Evolutionary conservation across 805 yeast genomes (phyloP).

Genomic region (Saccharomyces eubayanus): DNA sequence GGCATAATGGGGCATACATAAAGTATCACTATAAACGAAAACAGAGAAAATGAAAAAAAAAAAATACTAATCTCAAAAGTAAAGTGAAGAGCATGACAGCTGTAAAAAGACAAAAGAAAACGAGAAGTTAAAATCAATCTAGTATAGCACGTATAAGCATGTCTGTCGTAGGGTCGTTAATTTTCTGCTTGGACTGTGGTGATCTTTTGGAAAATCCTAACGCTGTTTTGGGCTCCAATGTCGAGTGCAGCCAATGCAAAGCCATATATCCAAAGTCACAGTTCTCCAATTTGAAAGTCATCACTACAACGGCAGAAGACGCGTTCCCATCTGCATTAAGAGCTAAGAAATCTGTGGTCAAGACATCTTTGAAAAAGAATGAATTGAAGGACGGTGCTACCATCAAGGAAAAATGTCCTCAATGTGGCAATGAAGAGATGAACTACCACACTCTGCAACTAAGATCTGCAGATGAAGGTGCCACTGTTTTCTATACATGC

Average conservation of each 20-base stretch:
- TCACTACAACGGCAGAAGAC: slow-evolving; percentile 80
- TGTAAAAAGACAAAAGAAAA: neutral
- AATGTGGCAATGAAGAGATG: slow-evolving; percentile 98
- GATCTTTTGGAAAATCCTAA: slow-evolving; percentile 66
- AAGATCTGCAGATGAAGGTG: slow-evolving; percentile 99
- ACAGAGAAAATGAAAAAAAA: neutral
- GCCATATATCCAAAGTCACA: slow-evolving; percentile 31
- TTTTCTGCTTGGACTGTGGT: slow-evolving; percentile 91
- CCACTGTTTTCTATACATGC: slow-evolving; percentile 96
- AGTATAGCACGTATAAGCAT: slow-evolving; percentile 32
- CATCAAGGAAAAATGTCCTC: slow-evolving; percentile 95
- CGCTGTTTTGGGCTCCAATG: slow-evolving; percentile 32
- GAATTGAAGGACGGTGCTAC: slow-evolving; percentile 94
- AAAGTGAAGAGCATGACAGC: neutral
- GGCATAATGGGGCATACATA: neutral
- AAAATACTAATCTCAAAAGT: neutral
- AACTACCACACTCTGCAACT: slow-evolving; percentile 92
- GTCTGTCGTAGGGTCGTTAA: slow-evolving; percentile 94
- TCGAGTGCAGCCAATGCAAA: slow-evolving; percentile 51
- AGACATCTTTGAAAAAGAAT: slow-evolving; percentile 65
- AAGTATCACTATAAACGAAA: neutral
- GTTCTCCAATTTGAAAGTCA: slow-evolving; percentile 74
- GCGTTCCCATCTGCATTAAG: slow-evolving; percentile 86
- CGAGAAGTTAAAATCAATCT: neutral
- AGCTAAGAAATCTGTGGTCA: slow-evolving; percentile 81